These are phyloP conservation scores for Microdochium nivale DNA, from an alignment of 2,329 filamentous ascomycete species.

Conservation along the genomic window DNA sequence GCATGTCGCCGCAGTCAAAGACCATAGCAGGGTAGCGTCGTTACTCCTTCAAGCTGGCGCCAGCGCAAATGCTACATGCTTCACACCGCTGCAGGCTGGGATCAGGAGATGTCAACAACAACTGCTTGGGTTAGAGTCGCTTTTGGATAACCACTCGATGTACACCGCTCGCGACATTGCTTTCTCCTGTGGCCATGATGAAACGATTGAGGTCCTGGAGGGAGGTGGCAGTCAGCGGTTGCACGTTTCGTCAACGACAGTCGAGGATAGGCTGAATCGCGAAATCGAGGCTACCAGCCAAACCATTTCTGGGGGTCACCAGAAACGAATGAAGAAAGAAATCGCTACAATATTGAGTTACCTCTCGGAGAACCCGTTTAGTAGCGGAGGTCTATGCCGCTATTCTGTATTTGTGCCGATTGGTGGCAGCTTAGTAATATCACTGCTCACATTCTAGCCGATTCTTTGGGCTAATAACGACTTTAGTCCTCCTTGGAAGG, in stretches of 20 bases:
- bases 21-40: background rate
- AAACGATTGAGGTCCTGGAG: background rate
- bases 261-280: background rate
- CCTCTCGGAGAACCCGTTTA: background rate
- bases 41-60: background rate
- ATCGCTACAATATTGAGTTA: background rate
- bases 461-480: background rate
- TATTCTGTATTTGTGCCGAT: background rate
- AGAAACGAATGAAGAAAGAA: background rate
- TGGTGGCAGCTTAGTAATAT: background rate
- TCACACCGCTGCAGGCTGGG: background rate
- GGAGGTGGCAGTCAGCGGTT: background rate
- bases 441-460: background rate
- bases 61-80: background rate
- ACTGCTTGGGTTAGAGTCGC: background rate
- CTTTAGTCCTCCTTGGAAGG: background rate
- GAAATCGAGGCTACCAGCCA: background rate
- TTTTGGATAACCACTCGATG: background rate
- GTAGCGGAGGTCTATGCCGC: background rate
- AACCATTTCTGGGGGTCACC: background rate
- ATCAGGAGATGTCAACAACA: background rate
- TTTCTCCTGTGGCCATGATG: background rate
- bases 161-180: background rate
- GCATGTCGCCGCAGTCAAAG: background rate
- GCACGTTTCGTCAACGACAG: background rate